phyloP scores from a whole-genome alignment of 2,329 filamentous ascomycete genomes.

The Trichoderma atrobrunneum region DNA sequence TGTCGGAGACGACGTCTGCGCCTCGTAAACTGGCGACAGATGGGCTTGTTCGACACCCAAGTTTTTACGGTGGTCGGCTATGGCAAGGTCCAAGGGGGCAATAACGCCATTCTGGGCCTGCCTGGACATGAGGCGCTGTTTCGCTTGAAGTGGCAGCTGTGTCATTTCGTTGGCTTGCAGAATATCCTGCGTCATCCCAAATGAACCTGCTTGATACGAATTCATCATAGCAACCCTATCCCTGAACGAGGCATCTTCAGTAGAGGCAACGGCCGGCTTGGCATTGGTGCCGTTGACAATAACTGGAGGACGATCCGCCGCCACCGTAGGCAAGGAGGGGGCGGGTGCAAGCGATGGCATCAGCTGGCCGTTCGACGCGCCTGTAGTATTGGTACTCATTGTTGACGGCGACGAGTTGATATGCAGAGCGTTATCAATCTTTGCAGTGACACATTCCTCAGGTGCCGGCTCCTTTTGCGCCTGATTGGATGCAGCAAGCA shows the following conservation, averaged over 20 bases:
- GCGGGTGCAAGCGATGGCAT: slow-evolving; percentile 6
- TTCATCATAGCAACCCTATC: slow-evolving; percentile 43
- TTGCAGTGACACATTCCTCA: slow-evolving; percentile 25
- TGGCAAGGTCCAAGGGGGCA: slow-evolving; percentile 55
- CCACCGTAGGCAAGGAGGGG: slow-evolving; percentile 22
- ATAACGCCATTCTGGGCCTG: slow-evolving; percentile 49
- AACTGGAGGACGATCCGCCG: slow-evolving; percentile 31
- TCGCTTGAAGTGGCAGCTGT: slow-evolving; percentile 34
- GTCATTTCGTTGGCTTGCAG: slow-evolving; percentile 33
- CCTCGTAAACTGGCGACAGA: slow-evolving; percentile 73
- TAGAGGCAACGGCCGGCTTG: slow-evolving; percentile 19
- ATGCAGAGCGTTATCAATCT: slow-evolving; percentile 31
- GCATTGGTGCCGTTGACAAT: slow-evolving; percentile 37
- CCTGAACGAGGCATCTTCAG: slow-evolving; percentile 41
- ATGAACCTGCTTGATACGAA: slow-evolving; percentile 28
- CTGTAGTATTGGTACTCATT: neutral
- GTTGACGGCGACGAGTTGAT: slow-evolving; percentile 24
- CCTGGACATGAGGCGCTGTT: slow-evolving; percentile 40
- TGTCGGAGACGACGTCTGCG: slow-evolving; percentile 67
- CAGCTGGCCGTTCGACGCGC: neutral
- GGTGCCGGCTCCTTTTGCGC: slow-evolving; percentile 15
- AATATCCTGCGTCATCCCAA: slow-evolving; percentile 25
- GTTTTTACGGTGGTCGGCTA: slow-evolving; percentile 42
- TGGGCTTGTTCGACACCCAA: slow-evolving; percentile 44
- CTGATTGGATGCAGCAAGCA: slow-evolving; percentile 23